phyloP scores from a whole-genome alignment of 306 rosid genomes.

The Cyclanthera cordifolia region DNA sequence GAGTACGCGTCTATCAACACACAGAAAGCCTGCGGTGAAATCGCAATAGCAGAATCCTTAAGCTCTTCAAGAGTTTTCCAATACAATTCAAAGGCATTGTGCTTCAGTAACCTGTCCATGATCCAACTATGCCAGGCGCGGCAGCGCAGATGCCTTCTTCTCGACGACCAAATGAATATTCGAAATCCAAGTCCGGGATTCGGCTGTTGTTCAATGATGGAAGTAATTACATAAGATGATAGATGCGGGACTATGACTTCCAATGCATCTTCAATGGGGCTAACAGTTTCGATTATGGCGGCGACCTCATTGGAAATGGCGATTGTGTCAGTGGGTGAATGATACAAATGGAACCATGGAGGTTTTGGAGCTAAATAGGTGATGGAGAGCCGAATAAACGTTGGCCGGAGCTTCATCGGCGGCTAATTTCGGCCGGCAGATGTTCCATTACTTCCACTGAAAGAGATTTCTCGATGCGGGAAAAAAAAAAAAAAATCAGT shows the following conservation, averaged over 20 bases:
- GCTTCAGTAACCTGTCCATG: conserved; percentile 19
- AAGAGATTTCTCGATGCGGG: not conserved
- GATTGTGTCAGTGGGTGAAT: conserved; percentile 9
- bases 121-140: conserved; percentile 16
- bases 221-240: conserved; percentile 6
- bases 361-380: conserved; percentile 11
- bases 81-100: conserved; percentile 33
- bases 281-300: conserved; percentile 18
- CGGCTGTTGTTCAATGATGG: conserved; percentile 18
- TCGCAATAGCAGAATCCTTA: conserved; percentile 25
- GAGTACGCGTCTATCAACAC: conserved; percentile 33
- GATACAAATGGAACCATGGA: conserved; percentile 13
- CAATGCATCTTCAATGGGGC: conserved; percentile 13
- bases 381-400: not conserved
- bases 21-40: conserved; percentile 31
- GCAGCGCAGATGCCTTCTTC: conserved; percentile 15
- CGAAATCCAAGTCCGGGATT: conserved; percentile 23
- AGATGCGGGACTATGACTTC: conserved; percentile 9
- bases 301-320: conserved; percentile 19
- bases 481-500: not conserved
- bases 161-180: conserved; percentile 60
- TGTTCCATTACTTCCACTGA: not conserved
- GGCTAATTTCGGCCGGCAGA: not conserved
- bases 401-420: conserved; percentile 3
- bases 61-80: conserved; percentile 42